Percentiles rank a stretch among this genome's conserved stretches.
These are phyloP conservation scores for Aspergillus sp. DNA, from an alignment of 2,329 filamentous ascomycete species.

Conservation along the genomic window DNA sequence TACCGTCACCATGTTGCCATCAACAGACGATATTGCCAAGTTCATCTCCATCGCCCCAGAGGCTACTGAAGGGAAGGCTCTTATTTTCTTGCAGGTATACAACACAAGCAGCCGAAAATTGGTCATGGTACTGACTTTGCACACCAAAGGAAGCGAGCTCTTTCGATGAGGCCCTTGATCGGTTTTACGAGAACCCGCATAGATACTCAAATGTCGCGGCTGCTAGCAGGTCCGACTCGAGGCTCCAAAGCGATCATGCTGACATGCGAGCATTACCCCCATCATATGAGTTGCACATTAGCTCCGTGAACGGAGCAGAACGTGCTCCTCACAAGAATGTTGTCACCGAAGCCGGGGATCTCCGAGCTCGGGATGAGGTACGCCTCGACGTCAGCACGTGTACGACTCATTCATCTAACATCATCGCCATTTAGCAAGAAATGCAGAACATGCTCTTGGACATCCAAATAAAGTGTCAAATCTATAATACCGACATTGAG, in stretches of 20 bases:
- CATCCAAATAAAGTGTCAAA: not conserved
- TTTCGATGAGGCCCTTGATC: not conserved
- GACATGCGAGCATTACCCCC: not conserved
- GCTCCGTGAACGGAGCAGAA: too few relatives aligned
- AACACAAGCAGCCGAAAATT: not conserved
- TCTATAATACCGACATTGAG: constrained; percentile 10
- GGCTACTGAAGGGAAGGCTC: not conserved
- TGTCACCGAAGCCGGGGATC: not conserved
- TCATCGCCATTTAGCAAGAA: not conserved
- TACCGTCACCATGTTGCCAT: not conserved
- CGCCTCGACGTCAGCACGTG: not conserved
- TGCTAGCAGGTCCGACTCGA: not conserved
- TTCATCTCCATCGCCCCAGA: not conserved
- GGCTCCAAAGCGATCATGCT: not conserved
- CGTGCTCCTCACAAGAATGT: not conserved
- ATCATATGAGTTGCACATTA: not conserved
- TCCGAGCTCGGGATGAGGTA: constrained; percentile 10
- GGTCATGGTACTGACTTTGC: not conserved
- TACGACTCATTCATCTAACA: not conserved
- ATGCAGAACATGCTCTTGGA: constrained; percentile 5
- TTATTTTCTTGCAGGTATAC: not conserved
- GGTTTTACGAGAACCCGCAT: not conserved
- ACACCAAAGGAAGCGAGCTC: not conserved
- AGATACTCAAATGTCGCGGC: not conserved
- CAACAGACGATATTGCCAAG: not conserved